phyloP scores from a whole-genome alignment of 2,329 filamentous ascomycete species.

The Xylariaceae sp. region DNA sequence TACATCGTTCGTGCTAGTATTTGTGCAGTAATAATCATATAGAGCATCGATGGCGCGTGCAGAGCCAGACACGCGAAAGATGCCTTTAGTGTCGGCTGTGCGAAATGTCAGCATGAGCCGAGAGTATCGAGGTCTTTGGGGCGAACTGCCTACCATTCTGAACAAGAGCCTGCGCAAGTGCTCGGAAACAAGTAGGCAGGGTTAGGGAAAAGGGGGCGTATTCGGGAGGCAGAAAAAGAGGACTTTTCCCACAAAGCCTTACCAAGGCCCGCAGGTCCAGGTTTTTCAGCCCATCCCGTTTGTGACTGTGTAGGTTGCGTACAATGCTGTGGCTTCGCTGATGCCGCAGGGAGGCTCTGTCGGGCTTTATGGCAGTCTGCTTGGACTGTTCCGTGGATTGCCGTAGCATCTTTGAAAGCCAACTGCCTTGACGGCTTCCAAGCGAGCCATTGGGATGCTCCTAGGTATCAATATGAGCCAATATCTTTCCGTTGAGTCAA shows the following conservation, averaged over 20 bases:
- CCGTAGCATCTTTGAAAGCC: slow-evolving; percentile 38
- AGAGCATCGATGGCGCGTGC: slow-evolving; percentile 51
- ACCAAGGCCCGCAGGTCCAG: slow-evolving; percentile 56
- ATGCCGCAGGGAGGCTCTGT: slow-evolving; percentile 35
- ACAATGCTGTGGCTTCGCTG: slow-evolving; percentile 54
- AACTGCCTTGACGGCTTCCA: slow-evolving; percentile 33
- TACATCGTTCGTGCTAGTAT: slow-evolving; percentile 47
- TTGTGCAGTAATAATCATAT: slow-evolving; percentile 60
- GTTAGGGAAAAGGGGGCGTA: slow-evolving; percentile 54
- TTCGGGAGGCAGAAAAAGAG: slow-evolving; percentile 56
- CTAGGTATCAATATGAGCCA: slow-evolving; percentile 3
- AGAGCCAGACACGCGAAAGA: slow-evolving; percentile 63
- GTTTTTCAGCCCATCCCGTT: slow-evolving; percentile 44
- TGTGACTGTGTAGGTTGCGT: slow-evolving; percentile 41
- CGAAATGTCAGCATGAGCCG: slow-evolving; percentile 19
- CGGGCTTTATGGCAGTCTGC: slow-evolving; percentile 29
- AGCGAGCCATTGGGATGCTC: background rate
- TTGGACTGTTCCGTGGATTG: slow-evolving; percentile 31
- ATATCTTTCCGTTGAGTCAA: background rate
- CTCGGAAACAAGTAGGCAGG: slow-evolving; percentile 62
- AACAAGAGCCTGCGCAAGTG: slow-evolving; percentile 60
- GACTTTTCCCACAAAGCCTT: slow-evolving; percentile 58
- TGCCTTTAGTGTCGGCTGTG: slow-evolving; percentile 47
- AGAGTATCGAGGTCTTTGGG: background rate
- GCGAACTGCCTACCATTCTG: slow-evolving; percentile 48